Conservation (phyloP, 805 yeast genomes). For the Spathaspora passalidarum region DNA sequence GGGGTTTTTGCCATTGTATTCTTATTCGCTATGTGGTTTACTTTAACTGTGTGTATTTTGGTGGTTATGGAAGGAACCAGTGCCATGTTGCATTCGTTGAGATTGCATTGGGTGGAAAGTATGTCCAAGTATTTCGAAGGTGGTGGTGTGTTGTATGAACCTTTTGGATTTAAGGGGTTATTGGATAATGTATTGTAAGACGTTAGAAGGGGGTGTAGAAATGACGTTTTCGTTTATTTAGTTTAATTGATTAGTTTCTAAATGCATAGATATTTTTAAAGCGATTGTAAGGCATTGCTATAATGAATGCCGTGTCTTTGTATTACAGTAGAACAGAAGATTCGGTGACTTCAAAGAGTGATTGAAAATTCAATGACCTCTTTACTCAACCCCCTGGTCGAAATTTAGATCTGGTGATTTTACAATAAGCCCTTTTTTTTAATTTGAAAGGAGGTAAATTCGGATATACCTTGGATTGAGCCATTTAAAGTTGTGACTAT, state of each 20-base stretch:
- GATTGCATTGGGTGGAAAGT: slow-evolving; percentile 99
- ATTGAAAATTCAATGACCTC: too few species aligned
- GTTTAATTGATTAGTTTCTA: background rate
- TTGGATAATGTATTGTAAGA: slow-evolving; percentile 18
- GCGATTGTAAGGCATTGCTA: too few species aligned
- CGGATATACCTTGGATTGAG: too few species aligned
- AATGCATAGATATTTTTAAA: too few species aligned
- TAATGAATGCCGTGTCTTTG: too few species aligned
- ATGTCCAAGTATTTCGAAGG: slow-evolving; percentile 98
- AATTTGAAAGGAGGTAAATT: too few species aligned
- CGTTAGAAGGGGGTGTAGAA: background rate
- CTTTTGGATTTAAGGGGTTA: slow-evolving; percentile 66
- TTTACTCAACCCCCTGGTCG: too few species aligned
- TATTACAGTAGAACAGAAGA: too few species aligned
- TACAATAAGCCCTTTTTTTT: too few species aligned
- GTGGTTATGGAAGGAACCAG: slow-evolving; percentile 99
- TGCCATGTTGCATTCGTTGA: slow-evolving; percentile 97
- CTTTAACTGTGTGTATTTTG: slow-evolving; percentile 82
- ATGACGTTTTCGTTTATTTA: slow-evolving; percentile 1
- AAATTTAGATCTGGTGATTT: too few species aligned
- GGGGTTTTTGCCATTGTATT: slow-evolving; percentile 76
- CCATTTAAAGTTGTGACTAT: too few species aligned
- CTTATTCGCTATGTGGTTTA: slow-evolving; percentile 93
- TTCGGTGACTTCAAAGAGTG: too few species aligned
- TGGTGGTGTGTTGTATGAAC: slow-evolving; percentile 87